A percentile compares a stretch with the other conserved stretches of the same genome.
phyloP scores from a whole-genome alignment of 2,329 filamentous ascomycete genomes.

The Colletotrichum lupini region DNA sequence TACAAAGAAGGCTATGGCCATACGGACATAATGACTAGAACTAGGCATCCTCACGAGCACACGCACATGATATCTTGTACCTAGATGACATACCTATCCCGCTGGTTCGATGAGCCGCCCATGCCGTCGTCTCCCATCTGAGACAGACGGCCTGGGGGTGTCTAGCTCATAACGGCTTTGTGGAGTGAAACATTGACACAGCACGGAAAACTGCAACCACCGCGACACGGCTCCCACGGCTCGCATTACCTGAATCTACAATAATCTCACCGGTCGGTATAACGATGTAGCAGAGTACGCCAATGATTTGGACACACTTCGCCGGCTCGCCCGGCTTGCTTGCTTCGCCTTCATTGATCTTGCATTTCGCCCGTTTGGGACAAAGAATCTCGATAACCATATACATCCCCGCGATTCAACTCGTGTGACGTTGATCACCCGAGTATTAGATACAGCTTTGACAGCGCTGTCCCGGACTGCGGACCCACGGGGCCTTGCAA shows the following conservation, averaged over 20 bases:
- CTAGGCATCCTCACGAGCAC: not conserved
- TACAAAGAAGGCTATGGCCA: not conserved
- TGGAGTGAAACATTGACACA: constrained; percentile 24
- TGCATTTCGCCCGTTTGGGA: not conserved
- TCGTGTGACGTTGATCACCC: not conserved
- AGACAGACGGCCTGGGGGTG: constrained; percentile 21
- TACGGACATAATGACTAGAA: not conserved
- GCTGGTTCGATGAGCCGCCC: constrained; percentile 1
- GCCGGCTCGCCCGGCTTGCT: not conserved
- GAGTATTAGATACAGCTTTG: not conserved
- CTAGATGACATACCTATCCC: not conserved
- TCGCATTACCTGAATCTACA: constrained; percentile 3
- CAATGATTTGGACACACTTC: not conserved
- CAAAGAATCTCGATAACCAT: not conserved
- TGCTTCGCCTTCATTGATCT: not conserved
- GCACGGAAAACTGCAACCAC: constrained; percentile 8
- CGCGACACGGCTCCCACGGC: not conserved
- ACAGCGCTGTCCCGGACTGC: constrained; percentile 2
- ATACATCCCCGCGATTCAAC: not conserved
- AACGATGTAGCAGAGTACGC: not conserved
- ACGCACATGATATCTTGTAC: not conserved
- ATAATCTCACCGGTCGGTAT: not conserved
- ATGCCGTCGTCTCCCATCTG: constrained; percentile 24
- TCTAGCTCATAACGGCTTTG: constrained; percentile 11
- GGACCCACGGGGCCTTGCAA: not conserved